These are phyloP conservation scores for Mycena capillaripes DNA, from an alignment of 768 basidiomycete species.

Conservation along the genomic window DNA sequence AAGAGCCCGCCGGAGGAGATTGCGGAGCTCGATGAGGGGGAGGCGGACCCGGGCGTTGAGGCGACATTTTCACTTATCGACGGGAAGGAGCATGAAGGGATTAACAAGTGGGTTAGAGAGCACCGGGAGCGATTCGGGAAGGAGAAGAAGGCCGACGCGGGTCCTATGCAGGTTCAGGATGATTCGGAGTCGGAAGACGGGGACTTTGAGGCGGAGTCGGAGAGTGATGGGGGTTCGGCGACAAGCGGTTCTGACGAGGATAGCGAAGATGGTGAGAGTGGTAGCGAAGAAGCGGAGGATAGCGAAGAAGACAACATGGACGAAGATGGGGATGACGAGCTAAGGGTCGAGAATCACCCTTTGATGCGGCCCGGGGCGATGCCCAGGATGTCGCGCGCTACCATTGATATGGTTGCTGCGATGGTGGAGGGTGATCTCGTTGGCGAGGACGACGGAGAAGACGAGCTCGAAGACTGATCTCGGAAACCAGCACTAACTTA, in stretches of 20 bases:
- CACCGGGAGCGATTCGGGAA: constrained; percentile 72
- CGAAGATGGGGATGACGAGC: constrained; percentile 56
- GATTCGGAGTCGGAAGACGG: constrained; percentile 64
- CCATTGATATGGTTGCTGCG: constrained; percentile 74
- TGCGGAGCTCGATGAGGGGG: constrained; percentile 54
- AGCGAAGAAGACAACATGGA: constrained; percentile 49
- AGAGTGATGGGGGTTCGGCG: constrained; percentile 51
- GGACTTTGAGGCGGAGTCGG: constrained; percentile 55
- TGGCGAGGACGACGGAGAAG: constrained; percentile 61
- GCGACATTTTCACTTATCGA: constrained; percentile 83
- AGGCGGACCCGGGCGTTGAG: constrained; percentile 65
- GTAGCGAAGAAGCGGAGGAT: constrained; percentile 48
- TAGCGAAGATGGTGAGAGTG: constrained; percentile 39
- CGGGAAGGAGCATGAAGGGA: constrained; percentile 74
- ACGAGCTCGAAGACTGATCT: constrained; percentile 63
- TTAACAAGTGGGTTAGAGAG: constrained; percentile 74
- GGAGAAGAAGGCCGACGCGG: constrained; percentile 37
- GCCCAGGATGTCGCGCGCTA: constrained; percentile 77
- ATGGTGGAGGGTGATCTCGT: constrained; percentile 70
- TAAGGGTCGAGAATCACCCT: constrained; percentile 72
- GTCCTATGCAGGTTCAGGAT: constrained; percentile 51
- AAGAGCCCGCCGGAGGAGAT: constrained; percentile 46
- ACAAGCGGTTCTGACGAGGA: constrained; percentile 47
- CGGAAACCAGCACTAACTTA: background rate
- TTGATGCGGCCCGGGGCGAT: constrained; percentile 76